Base-by-base conservation (phyloP, 2,329 filamentous ascomycete species). In the Aspergillus ochraceoroseus region DNA sequence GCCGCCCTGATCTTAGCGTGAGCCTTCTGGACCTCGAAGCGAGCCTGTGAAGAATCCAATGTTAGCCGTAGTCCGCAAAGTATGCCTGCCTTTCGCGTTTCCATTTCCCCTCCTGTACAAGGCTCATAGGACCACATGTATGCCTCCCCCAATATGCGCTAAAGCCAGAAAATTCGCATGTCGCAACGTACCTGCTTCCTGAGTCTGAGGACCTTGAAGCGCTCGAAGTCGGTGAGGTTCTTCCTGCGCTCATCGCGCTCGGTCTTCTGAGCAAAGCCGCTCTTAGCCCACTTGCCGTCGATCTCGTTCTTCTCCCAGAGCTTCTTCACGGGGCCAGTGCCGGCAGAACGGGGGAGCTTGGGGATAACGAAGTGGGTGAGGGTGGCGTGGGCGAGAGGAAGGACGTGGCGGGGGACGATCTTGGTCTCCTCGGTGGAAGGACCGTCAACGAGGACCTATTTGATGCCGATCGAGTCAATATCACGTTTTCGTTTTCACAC, bases 201-300 rank as follows among this genome's bases (percentile, higher is more conserved):
- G 75, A 96, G 79, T 74, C 90, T 84, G 82, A 96, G 79, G 64
- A 96, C 92, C 86, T 98, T 95, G 87, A 96, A 98, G 72, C 92
- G 85, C 79, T 98, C 92, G 70, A 98, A 98, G 80, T 98, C 92
- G 74, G 83, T 94, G 58, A 98, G 79, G 65, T 81, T 80, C 76
- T 84, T 85, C 79, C 92, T 85, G 76, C 87, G 85, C 73, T 86
- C 79, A 63, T 80, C 79, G 75, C 87, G 84, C 60, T 82, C 81
- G 68, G 85, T 82, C 80, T 87, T 89, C 87, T 98, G 92, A 65
- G 89, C 87, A 83, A 85, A 95, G 72, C 81, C 81, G 78, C 80
- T 89, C 75, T 86, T 79, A 68, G 83, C 81, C 85, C 88, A 96
- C 79, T 94, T 94, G 70, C 79, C 72, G 70, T 98, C 92, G 65